These are phyloP conservation scores for Penicillium sp. DNA, from an alignment of 2,329 filamentous ascomycete genomes.

Conservation along the genomic window DNA sequence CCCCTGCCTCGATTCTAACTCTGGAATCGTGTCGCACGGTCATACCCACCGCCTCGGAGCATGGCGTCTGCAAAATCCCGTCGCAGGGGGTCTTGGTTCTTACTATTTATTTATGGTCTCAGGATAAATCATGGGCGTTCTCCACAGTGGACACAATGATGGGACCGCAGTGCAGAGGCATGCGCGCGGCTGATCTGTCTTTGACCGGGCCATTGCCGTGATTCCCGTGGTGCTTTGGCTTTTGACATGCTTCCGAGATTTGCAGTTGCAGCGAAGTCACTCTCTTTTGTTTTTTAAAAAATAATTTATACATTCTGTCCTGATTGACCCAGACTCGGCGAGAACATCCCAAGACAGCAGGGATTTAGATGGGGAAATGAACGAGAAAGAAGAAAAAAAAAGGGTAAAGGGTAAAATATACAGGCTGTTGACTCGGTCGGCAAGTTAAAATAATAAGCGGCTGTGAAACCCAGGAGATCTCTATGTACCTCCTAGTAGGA, in stretches of 20 bases:
- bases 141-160: constrained; percentile 16
- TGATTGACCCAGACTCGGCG: not conserved
- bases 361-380: not conserved
- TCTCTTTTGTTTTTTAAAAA: not conserved
- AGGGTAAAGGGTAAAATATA: not conserved
- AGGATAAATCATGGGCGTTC: constrained; percentile 12
- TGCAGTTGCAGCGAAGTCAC: not conserved
- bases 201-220: constrained; percentile 7
- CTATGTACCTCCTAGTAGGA: not conserved
- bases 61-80: constrained; percentile 14
- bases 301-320: not conserved
- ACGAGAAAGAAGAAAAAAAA: not conserved
- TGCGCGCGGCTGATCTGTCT: constrained; percentile 25
- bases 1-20: constrained; percentile 5
- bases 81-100: constrained; percentile 4
- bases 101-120: constrained; percentile 3
- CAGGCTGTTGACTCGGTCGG: constrained; percentile 4
- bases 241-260: constrained; percentile 4
- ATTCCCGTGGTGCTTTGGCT: constrained; percentile 2
- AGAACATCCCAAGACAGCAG: not conserved
- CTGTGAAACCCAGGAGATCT: constrained; percentile 17
- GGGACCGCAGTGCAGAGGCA: constrained; percentile 8
- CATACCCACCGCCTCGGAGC: constrained; percentile 11
- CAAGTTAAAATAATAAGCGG: constrained; percentile 12
- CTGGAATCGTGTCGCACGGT: constrained; percentile 11